phyloP scores from a whole-genome alignment of 2,329 filamentous ascomycete genomes.

The Venturiaceae sp. region DNA sequence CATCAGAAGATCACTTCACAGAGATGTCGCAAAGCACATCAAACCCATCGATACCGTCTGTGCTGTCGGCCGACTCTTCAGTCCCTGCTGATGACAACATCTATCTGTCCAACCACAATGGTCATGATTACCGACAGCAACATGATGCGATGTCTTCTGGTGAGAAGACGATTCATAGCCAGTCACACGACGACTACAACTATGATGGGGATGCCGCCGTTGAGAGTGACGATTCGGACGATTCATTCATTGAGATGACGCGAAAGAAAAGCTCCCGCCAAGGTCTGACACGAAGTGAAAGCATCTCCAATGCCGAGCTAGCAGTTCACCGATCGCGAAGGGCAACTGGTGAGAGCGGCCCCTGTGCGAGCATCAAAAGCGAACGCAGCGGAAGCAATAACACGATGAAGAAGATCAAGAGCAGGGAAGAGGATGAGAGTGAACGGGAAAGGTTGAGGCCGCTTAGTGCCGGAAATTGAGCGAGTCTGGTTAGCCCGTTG shows the following conservation, averaged over 20 bases:
- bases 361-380: constrained; percentile 24
- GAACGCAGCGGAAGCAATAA: constrained; percentile 39
- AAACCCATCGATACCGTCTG: constrained; percentile 41
- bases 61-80: constrained; percentile 38
- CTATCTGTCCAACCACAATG: not conserved
- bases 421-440: not conserved
- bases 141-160: not conserved
- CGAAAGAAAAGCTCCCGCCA: constrained; percentile 26
- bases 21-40: constrained; percentile 39
- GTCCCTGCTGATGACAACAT: not conserved
- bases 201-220: constrained; percentile 29
- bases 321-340: constrained; percentile 17
- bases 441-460: not conserved
- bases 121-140: not conserved
- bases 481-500: no score
- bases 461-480: not conserved
- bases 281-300: constrained; percentile 23
- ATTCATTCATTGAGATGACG: constrained; percentile 28
- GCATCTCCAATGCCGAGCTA: constrained; percentile 26
- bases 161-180: constrained; percentile 11
- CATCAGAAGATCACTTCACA: constrained; percentile 37
- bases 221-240: constrained; percentile 29
- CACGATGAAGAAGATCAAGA: constrained; percentile 34
- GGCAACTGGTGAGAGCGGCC: constrained; percentile 16
- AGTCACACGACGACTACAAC: constrained; percentile 19